Evolutionary conservation across 106 monocot genomes (phyloP), one percentile per base, ranked within the genome.

Genomic region (Alisma plantagoaquatica): DNA sequence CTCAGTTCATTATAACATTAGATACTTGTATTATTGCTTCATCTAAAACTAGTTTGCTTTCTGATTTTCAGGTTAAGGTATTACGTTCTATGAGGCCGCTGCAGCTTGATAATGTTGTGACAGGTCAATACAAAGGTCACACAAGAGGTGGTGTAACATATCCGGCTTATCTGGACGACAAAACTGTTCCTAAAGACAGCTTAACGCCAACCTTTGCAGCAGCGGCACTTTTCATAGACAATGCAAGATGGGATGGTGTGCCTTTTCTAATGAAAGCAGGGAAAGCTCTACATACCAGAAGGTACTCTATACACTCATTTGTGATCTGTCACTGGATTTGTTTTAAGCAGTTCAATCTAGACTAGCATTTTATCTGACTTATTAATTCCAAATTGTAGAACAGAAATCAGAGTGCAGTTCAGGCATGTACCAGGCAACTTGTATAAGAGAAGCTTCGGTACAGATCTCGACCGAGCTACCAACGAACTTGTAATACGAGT

Each of bases 221-320:
- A 42, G 78, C 89, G 2, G 76, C 83, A 4, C 62, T 89, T 48
- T 89, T 89, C 47, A 89, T 83, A 28, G 83, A 89, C 56, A 89
- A 89, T 71, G 76, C 89, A n/a, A 70, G 90, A 59, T 91, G 90
- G 84, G 84, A 91, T 52, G 84, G 84, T 19, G 90, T 91, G n/a
- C 90, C 90, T 27, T 91, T 91, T 49, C 56, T 91, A 1, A 77
- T 91, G 84, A 91, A 84, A 71, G 84, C 84, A 11, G 90, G 90
- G 31, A 91, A 84, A 59, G 90, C 84, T 10, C 57, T 91, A 46
- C 70, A 84, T 30, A 72, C 21, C 4, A 74, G 52, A 43, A 17
- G 74, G 83, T 84, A 65, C n/a, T n/a, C n/a, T n/a, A n/a, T n/a
- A n/a, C n/a, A n/a, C n/a, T n/a, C n/a, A n/a, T n/a, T n/a, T n/a